A percentile compares a stretch with the other conserved stretches of the same genome.
Conservation (phyloP, 352 stramenopile species). For the Aphanomyces cochlioides region DNA sequence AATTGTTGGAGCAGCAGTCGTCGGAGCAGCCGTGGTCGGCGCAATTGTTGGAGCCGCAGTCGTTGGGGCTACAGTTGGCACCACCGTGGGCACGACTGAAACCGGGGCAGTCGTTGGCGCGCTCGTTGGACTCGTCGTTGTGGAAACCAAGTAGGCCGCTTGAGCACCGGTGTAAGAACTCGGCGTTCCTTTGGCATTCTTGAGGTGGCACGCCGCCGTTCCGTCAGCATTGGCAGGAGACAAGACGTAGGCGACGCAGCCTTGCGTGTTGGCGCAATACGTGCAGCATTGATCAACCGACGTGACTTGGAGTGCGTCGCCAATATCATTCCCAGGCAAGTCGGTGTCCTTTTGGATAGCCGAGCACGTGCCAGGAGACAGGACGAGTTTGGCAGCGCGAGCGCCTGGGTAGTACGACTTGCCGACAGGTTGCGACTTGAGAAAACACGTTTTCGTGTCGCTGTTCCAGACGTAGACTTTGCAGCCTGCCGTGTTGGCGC, state of each 20-base stretch:
- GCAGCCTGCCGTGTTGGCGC: slow-evolving; percentile 17
- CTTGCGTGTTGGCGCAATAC: slow-evolving; percentile 27
- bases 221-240: background rate
- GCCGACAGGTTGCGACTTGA: slow-evolving; percentile 6
- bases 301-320: background rate
- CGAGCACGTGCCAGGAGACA: background rate
- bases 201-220: slow-evolving; percentile 2
- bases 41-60: background rate
- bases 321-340: slow-evolving; percentile 23
- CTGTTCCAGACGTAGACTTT: slow-evolving; percentile 18
- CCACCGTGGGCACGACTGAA: background rate
- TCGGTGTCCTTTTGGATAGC: slow-evolving; percentile 11
- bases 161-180: background rate
- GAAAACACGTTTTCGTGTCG: slow-evolving; percentile 1
- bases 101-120: background rate
- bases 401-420: slow-evolving; percentile 6
- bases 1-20: background rate
- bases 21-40: background rate
- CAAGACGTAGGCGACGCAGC: slow-evolving; percentile 22
- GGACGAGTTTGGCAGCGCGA: slow-evolving; percentile 3
- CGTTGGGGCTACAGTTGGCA: background rate
- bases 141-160: background rate
- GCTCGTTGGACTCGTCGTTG: background rate
- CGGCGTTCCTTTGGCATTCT: slow-evolving; percentile 9
- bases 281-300: slow-evolving; percentile 32